Evolutionary conservation across 2,329 filamentous ascomycete genomes (phyloP).

Genomic region (Fusarium robinianum): DNA sequence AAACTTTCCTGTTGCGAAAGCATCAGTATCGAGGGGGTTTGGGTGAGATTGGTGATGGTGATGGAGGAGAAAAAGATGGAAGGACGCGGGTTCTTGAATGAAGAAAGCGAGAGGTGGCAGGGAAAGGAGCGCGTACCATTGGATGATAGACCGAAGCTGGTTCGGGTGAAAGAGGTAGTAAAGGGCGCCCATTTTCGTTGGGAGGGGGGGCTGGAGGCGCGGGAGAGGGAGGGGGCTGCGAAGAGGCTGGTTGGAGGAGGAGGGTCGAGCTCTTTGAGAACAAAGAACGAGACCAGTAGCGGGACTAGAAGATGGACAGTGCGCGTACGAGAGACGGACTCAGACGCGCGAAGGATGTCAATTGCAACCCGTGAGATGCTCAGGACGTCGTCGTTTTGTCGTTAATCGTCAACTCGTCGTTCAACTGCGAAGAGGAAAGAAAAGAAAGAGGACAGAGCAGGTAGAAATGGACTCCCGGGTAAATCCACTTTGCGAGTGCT

Average conservation of each 20-base stretch:
- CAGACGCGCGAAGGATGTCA: conserved; percentile 20
- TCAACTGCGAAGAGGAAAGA: conserved; percentile 21
- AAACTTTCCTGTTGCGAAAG: conserved; percentile 73
- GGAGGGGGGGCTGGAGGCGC: conserved; percentile 12
- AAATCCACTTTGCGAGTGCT: conserved; percentile 38
- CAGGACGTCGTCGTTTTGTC: conserved; percentile 28
- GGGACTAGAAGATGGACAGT: conserved; percentile 23
- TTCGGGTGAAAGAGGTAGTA: conserved; percentile 78
- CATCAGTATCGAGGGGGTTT: conserved; percentile 35
- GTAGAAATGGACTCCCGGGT: conserved; percentile 29
- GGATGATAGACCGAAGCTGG: conserved; percentile 80
- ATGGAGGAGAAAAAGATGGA: neutral
- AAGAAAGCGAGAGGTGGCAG: neutral
- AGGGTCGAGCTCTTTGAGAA: no score
- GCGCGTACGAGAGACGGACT: conserved; percentile 17
- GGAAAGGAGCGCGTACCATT: conserved; percentile 68
- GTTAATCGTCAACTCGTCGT: conserved; percentile 22
- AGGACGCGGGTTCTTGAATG: neutral
- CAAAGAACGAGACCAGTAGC: no score
- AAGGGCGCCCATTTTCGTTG: conserved; percentile 61
- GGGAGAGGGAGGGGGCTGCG: conserved; percentile 6
- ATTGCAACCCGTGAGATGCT: conserved; percentile 26
- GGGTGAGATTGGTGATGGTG: neutral
- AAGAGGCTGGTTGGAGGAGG: no score
- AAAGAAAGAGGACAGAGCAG: conserved; percentile 8